phyloP scores from a whole-genome alignment of 1,284 basidiomycete genomes.

The Xanthoconium separans region DNA sequence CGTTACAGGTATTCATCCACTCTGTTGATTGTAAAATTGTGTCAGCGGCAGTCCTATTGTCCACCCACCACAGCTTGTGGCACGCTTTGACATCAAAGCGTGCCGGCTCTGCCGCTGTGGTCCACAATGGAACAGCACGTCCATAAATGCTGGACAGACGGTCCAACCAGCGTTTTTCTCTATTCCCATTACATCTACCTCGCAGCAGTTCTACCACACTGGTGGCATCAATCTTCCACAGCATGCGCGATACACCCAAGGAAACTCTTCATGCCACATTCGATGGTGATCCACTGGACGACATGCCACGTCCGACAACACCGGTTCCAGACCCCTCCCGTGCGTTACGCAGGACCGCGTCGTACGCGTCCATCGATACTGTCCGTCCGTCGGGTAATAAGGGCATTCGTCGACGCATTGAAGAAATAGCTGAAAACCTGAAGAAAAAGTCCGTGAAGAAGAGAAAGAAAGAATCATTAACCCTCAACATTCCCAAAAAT shows the following conservation, averaged over 20 bases:
- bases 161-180: background rate
- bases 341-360: conserved; percentile 18
- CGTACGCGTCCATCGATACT: conserved; percentile 20
- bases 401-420: conserved; percentile 21
- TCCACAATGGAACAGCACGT: background rate
- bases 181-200: background rate
- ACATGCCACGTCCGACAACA: conserved; percentile 5
- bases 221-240: background rate
- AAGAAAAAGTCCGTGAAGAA: conserved; percentile 10
- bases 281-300: background rate
- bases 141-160: conserved; percentile 7
- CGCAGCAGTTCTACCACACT: background rate
- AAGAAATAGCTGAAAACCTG: conserved; percentile 11
- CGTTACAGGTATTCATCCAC: background rate
- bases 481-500: background rate
- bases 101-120: conserved; percentile 2
- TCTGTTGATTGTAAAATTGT: background rate
- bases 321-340: conserved; percentile 8
- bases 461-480: background rate
- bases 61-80: background rate
- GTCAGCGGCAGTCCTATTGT: background rate
- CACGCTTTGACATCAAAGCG: conserved; percentile 4
- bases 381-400: conserved; percentile 4
- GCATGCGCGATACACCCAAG: background rate
- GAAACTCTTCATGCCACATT: background rate